Evolutionary conservation across 1,284 basidiomycete species (phyloP).

Genomic region (Melanopsichium pennsylvanicum): DNA sequence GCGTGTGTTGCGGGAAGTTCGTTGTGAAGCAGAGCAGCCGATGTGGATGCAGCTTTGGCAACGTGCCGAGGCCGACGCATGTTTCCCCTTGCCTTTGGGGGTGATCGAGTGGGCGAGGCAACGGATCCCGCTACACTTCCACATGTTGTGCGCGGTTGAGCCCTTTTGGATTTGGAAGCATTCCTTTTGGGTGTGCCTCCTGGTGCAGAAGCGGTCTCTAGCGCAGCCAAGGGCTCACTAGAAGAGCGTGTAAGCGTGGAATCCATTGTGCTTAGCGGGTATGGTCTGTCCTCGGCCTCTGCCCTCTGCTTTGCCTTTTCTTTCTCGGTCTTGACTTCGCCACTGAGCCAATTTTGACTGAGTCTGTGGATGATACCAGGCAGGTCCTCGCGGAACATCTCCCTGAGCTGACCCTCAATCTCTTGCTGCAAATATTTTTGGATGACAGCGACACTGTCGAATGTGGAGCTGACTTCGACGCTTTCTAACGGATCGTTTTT

Average conservation of each 20-base stretch:
- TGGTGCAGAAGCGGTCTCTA: constrained; percentile 30
- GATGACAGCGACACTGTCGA: constrained; percentile 97
- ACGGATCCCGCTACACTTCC: constrained; percentile 14
- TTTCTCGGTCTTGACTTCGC: constrained; percentile 50
- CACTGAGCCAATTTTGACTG: constrained; percentile 84
- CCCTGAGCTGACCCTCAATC: constrained; percentile 94
- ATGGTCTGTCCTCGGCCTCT: constrained; percentile 5
- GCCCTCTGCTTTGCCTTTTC: constrained; percentile 33
- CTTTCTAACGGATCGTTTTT: constrained; percentile 99
- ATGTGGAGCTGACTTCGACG: constrained; percentile 95
- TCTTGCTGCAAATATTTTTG: constrained; percentile 75
- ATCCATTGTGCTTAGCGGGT: constrained; percentile 6
- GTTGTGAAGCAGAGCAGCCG: constrained; percentile 27
- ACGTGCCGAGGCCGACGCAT: constrained; percentile 20
- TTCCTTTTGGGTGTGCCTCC: constrained; percentile 17
- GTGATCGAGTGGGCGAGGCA: constrained; percentile 17
- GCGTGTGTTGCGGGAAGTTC: constrained; percentile 15
- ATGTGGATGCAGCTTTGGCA: constrained; percentile 34
- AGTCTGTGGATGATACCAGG: constrained; percentile 96
- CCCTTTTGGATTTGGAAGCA: constrained; percentile 16
- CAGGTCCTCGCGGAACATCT: constrained; percentile 97
- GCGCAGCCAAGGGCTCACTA: constrained; percentile 24
- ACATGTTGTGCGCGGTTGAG: constrained; percentile 1
- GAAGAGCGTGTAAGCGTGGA: constrained; percentile 20
- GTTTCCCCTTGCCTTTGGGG: constrained; percentile 15